phyloP scores from a whole-genome alignment of 2,329 filamentous ascomycete genomes.

The Erysiphe pisi region DNA sequence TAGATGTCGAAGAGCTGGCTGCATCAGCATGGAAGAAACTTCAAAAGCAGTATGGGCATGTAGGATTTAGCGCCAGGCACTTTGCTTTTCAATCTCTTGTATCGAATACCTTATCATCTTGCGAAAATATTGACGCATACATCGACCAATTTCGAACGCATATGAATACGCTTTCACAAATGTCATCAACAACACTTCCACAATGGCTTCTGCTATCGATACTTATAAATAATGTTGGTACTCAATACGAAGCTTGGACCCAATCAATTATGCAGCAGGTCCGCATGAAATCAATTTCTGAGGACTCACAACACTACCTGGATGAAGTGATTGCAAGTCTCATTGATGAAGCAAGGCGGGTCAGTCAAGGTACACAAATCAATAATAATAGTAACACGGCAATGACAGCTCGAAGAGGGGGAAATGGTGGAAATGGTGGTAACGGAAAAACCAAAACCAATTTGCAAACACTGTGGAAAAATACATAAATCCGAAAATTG shows the following conservation, averaged over 20 bases:
- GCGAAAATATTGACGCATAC: not conserved
- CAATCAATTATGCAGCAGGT: slow-evolving; percentile 7
- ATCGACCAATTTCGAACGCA: not conserved
- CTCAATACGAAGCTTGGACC: not conserved
- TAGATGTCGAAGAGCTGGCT: not conserved
- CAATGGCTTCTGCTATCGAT: not conserved
- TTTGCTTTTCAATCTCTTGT: not conserved
- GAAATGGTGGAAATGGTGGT: not conserved
- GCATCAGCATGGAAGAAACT: not conserved
- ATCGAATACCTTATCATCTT: not conserved
- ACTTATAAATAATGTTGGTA: not conserved
- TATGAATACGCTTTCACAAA: not conserved
- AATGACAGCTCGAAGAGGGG: not conserved
- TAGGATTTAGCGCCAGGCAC: not conserved
- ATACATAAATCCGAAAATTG: not conserved
- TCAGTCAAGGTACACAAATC: not conserved
- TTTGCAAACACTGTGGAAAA: not conserved
- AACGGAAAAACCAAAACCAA: not conserved
- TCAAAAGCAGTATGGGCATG: not conserved
- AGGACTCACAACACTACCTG: not conserved
- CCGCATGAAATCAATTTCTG: not conserved
- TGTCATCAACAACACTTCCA: not conserved
- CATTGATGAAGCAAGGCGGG: not conserved
- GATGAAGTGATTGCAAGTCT: not conserved
- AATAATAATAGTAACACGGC: not conserved